Base-by-base conservation (phyloP, 345 rosid species). In the Pelargonium nanum region DNA sequence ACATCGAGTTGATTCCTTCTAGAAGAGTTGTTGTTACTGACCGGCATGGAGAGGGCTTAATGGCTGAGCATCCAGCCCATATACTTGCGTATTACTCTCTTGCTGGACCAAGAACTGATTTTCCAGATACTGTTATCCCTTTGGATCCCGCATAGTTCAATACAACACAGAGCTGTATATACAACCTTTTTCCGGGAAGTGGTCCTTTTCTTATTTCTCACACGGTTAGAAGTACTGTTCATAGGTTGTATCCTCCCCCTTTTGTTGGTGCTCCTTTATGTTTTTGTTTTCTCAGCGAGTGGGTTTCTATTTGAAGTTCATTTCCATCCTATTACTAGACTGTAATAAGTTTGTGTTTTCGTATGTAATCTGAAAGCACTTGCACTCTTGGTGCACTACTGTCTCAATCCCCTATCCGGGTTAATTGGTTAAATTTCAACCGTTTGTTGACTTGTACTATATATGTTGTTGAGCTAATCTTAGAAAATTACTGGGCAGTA, bases 61-160 rank as follows among this genome's bases (percentile, higher is more conserved):
- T 62, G 71, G 23, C 51, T 19, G 87, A 82, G 66, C 84, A 84
- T 62, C 96, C 87, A n/a, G 83, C 91, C 22, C 89, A 89, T 58
- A 74, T 89, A 61, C 87, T 86, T 24, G 94, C 96, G 17, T 89
- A 89, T 40, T 86, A 84, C 81, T 89, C 96, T 19, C 76, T 89
- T 45, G 96, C 83, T 52, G 96, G 91, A 68, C 81, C 76, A 63
- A 79, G 96, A 83, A 66, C 76, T 72, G 96, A 89, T 75, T 86
- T 77, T 68, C 96, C 94, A 40, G 70, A 69, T 22, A 61, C 80
- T 57, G 96, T 88, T 59, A 58, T 66, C 10, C 84, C 80, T 0
- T 63, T 78, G 70, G 68, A 80, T 74, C 72, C 77, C 19, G 52
- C 15, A 21, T 50, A 48, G 2, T 53, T 61, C 64, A 7, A 20